Conservation (phyloP, 371 early-diverging fungal genomes). For the Nematocida parisii region DNA sequence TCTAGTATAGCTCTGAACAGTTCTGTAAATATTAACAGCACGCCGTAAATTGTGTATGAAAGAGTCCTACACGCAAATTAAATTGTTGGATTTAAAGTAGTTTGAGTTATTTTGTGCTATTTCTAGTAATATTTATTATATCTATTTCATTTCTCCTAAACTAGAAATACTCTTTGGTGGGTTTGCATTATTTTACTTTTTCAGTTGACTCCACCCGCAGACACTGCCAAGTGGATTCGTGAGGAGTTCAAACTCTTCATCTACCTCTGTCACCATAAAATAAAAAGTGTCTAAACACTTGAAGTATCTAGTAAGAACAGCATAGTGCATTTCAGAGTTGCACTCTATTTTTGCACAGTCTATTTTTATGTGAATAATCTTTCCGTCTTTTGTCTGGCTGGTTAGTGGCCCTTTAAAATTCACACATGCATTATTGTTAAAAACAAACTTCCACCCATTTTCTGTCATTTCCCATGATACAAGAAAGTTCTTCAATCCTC, state of each 20-base stretch:
- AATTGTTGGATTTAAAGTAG: too few species aligned
- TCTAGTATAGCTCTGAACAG: too few species aligned
- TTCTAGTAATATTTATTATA: too few species aligned
- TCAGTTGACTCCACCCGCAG: slow-evolving; percentile 2
- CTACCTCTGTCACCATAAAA: slow-evolving; percentile 43
- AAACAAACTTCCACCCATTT: slow-evolving; percentile 38
- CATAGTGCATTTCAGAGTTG: slow-evolving; percentile 21
- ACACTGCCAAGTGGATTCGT: slow-evolving; percentile 34
- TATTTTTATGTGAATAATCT: slow-evolving; percentile 45
- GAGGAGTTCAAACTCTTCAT: slow-evolving; percentile 19
- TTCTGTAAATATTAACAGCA: too few species aligned
- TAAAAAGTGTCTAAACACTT: slow-evolving; percentile 58
- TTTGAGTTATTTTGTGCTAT: too few species aligned
- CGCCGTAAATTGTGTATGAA: too few species aligned
- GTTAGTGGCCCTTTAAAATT: slow-evolving; percentile 24
- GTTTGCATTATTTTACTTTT: background rate
- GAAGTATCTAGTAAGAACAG: slow-evolving; percentile 38
- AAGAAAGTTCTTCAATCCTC: slow-evolving; percentile 32
- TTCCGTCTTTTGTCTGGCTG: slow-evolving; percentile 17
- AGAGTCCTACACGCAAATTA: too few species aligned
- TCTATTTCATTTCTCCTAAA: too few species aligned
- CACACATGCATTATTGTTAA: background rate
- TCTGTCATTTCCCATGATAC: slow-evolving; percentile 46
- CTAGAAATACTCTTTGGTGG: too few species aligned
- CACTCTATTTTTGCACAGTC: slow-evolving; percentile 1